Evolutionary conservation across 2,329 filamentous ascomycete genomes (phyloP), one percentile per base, ranked within the genome.

Genomic region (Acarospora socialis): DNA sequence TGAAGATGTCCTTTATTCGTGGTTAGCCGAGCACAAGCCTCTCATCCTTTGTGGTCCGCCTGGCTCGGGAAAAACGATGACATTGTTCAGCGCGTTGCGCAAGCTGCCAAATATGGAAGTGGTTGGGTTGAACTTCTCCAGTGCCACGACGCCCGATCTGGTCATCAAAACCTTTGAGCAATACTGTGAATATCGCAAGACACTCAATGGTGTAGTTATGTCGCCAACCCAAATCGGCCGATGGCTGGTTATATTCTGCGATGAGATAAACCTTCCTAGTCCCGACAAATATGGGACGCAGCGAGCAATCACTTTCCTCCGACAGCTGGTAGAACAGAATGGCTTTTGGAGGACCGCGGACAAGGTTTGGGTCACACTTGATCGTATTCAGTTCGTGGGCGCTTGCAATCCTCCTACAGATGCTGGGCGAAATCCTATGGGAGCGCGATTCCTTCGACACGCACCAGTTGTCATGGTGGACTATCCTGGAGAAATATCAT

Each of bases 41-140:
- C 66, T 99, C 12, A 65, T 99, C 32, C 77, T 99, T 10, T 99
- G 90, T 53, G 92, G 90, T 55, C 92, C 90, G 51, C 90, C 90
- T 36, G 90, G 90, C 62, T 98, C 90, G 31, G 90, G 90, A 66
- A 99, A 99, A 65, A 99, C 90, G 4, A 99, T 99, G 90, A 99
- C 90, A 7, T 65, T 99, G 8, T 99, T 99, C 64, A 94, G 87
- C 52, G 90, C 90, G 20, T 72, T 99, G 33, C 78, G 90, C 42
- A 98, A 98, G 58, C 66, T 98, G 36, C 87, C 87, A 3, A 94
- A 94, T 53, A 94, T 98, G 86, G 90, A 98, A 57, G 84, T 94
- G 36, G 92, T 98, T 19, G 90, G 90, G 29, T 81, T 99, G 53
- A 99, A 99, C 59, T 98, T 99, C 56, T 98, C 92, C 4, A 98